Evolutionary conservation across 768 basidiomycete genomes (phyloP), one percentile per base, ranked within the genome.

Genomic region (Pilatotrama ljubarskyi): DNA sequence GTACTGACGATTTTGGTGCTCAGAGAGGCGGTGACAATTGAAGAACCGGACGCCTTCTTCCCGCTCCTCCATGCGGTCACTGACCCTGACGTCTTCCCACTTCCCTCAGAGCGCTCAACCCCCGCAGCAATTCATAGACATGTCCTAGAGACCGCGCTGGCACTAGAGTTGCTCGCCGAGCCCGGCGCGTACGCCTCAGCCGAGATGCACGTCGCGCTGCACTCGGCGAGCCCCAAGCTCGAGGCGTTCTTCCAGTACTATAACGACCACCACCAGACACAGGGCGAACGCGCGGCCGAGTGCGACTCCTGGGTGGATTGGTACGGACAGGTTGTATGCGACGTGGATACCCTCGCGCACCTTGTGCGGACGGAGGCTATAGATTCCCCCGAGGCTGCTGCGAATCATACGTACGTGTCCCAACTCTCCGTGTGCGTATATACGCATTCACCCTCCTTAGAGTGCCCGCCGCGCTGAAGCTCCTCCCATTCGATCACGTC

Each of bases 241-340:
- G 86, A 93, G 59, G 94, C 95, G 0, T 90, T 88, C 68, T 93
- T 89, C 69, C 82, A 88, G 51, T 85, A 86, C 69, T 95, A 93
- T 66, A 70, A 74, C 53, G 69, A 75, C 64, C 50, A 59, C 47
- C 65, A 66, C 55, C 61, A 62, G 3, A 40, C 36, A 26, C 40
- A 68, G 73, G 65, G 61, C n/a, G 62, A 32, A 44, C 47, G 17
- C 36, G 73, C 69, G 11, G 70, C 68, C 8, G 68, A 73, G 5
- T 90, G 87, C 66, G 85, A 80, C 2, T 87, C 87, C 13, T 94
- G 88, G 91, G 87, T 91, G 11, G 90, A 90, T 56, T 92, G 90
- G 91, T 88, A 92, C 68, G 91, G 92, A 1, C 71, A 82, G 49
- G 77, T 84, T 25, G 80, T 88, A 1, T 94, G 92, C 68, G 85